Evolutionary conservation across 1,284 basidiomycete species (phyloP), one percentile per base, ranked within the genome.

Genomic region (Fomitiporia mediterranea): DNA sequence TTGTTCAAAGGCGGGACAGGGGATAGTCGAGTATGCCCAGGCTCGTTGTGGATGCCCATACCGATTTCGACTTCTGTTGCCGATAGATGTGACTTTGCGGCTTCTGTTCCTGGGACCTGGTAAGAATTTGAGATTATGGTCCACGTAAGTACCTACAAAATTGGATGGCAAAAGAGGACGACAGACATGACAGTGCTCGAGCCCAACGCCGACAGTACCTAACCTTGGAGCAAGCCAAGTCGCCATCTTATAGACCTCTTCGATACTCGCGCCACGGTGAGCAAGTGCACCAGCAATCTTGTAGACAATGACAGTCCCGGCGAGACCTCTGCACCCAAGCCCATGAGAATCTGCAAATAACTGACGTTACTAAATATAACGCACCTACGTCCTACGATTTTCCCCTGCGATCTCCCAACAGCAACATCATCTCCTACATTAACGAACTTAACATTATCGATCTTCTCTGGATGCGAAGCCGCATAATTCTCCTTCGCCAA

Each of bases 381-480:
- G 34, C 62, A 82, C 84, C 90, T 78, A 65, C 91, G 77, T 17
- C 92, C 92, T 19, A 92, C 89, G 46, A 94, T 83, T 61, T 76
- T 82, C 23, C 91, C 90, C 64, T 93, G 90, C 1, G 80, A 79
- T 61, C 78, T 80, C 2, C 89, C 88, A 13, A 98, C 94, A 1
- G 92, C 85, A 13, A 95, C 91, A 69, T 98, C 94, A 68, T 98
- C 94, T 6, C 88, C 91, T 9, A 97, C 93, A 57, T 94, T 80
- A 39, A 96, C 74, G 60, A 97, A 90, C 63, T 83, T 86, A 64
- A 94, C 81, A 30, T 78, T 75, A 49, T 85, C 75, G 0, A 82
- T 76, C 63, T 83, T 86, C 21, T 81, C 78, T 0, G 88, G 83
- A 60, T 91, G 81, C 34, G 77, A 72, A 0, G 89, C 85, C 2